Evolutionary conservation across 495 filamentous ascomycete species (phyloP), one percentile per base, ranked within the genome.

Genomic region (Lophium mytilinum): DNA sequence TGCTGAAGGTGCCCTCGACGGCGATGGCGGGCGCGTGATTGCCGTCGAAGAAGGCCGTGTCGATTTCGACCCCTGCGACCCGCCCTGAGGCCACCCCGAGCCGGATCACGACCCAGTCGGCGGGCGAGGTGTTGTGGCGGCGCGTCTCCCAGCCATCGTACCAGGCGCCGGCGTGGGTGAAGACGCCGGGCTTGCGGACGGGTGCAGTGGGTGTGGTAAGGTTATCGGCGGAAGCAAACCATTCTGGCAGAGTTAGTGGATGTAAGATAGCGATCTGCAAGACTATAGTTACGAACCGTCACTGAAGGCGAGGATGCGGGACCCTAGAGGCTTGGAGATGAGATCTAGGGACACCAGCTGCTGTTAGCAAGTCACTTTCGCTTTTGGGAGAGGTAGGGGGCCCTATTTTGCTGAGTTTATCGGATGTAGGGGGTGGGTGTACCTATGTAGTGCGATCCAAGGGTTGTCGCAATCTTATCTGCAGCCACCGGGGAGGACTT

Each of bases 101-200:
- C 50, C 79, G 76, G 49, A 95, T 82, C 37, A 91, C 80, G 1
- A 90, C 89, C 84, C 86, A 95, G 72, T 96, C 91, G 61, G 85
- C 89, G 3, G 82, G 78, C 24, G 81, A 76, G 0, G 78, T 71
- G 69, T 96, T 96, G 75, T 95, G 91, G 47, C 91, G 77, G 14
- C 90, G 80, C 1, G 90, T 95, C 70, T 96, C 91, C 91, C 90
- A 96, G 21, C 90, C 90, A 67, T 96, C 90, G 69, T 90, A 95
- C 91, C 91, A 96, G 19, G 89, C 88, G 57, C 90, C 90, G 9
- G 88, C 80, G 66, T 85, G 83, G 48, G 90, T 83, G 77, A 91
- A 94, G 70, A 90, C 82, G 55, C 88, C 90, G 0, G 85, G 84
- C 60, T 86, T 82, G 57, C 82, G 80, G 64, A 95, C 80, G 4